phyloP scores from a whole-genome alignment of 2,329 filamentous ascomycete species.

The Plenodomus tracheiphilus region DNA sequence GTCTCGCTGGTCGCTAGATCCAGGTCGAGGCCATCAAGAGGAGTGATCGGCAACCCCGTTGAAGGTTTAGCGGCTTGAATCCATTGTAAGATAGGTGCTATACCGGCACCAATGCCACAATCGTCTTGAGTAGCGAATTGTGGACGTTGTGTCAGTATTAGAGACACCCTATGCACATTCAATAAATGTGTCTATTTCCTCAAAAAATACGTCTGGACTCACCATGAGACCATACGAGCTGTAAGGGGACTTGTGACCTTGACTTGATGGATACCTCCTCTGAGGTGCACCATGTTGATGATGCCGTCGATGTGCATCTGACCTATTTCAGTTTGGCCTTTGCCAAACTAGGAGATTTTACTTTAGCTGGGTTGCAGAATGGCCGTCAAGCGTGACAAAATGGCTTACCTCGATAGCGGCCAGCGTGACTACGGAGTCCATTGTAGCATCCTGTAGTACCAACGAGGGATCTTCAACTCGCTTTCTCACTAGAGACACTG shows the following conservation, averaged over 20 bases:
- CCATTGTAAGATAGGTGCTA: conserved; percentile 56
- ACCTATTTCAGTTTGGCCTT: conserved; percentile 53
- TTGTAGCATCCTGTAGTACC: conserved; percentile 58
- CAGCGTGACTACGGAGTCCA: conserved; percentile 61
- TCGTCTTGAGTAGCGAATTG: conserved; percentile 60
- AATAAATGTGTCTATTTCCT: neutral
- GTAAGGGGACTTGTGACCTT: conserved; percentile 57
- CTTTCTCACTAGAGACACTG: conserved; percentile 55
- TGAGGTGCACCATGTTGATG: conserved; percentile 53
- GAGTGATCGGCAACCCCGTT: conserved; percentile 3
- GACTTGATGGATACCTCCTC: conserved; percentile 56
- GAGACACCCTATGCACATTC: conserved; percentile 55
- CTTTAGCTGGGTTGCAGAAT: neutral
- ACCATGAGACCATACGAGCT: conserved; percentile 61
- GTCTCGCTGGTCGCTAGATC: conserved; percentile 44
- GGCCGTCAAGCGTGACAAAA: conserved; percentile 6
- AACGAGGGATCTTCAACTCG: conserved; percentile 54
- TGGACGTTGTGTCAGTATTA: conserved; percentile 57
- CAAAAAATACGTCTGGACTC: conserved; percentile 16
- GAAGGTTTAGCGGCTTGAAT: conserved; percentile 30
- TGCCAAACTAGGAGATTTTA: conserved; percentile 50
- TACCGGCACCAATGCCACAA: conserved; percentile 52
- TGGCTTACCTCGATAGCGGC: conserved; percentile 59
- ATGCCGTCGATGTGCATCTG: conserved; percentile 56
- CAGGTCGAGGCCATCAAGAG: conserved; percentile 30